These are phyloP conservation scores for Penicillium cataractarum DNA, from an alignment of 495 filamentous ascomycete species.

Conservation along the genomic window DNA sequence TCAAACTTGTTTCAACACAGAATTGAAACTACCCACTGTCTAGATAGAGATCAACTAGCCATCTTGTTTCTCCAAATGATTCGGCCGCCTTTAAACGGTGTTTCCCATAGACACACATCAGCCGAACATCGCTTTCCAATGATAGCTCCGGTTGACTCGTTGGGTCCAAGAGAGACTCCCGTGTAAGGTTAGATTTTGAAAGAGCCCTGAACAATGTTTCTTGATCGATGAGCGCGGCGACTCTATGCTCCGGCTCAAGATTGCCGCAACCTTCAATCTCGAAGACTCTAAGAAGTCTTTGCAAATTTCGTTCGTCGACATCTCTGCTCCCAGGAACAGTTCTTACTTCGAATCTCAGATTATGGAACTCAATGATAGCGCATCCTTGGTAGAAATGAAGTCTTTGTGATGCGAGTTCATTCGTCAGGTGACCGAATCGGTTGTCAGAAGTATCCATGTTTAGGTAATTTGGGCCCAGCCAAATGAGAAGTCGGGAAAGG, in stretches of 20 bases:
- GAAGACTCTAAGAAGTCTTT: constrained; percentile 12
- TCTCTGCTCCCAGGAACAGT: not conserved
- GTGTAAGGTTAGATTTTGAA: constrained; percentile 4
- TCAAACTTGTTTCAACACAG: not conserved
- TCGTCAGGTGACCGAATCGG: constrained; percentile 2
- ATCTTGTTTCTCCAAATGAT: constrained; percentile 7
- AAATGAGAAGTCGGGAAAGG: no score
- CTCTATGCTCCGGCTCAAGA: constrained; percentile 16
- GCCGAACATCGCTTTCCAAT: constrained; percentile 3
- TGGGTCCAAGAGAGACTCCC: constrained; percentile 8
- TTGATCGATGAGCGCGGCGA: constrained; percentile 7
- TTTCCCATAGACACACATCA: constrained; percentile 18
- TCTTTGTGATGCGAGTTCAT: constrained; percentile 7
- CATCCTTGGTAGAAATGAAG: constrained; percentile 10
- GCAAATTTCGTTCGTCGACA: constrained; percentile 3
- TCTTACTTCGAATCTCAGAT: constrained; percentile 4
- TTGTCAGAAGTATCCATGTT: constrained; percentile 10
- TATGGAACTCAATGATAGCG: constrained; percentile 6
- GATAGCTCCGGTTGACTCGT: constrained; percentile 8
- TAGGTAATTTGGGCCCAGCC: no score
- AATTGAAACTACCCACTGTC: constrained; percentile 13
- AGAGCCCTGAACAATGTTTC: constrained; percentile 6
- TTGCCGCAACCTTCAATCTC: constrained; percentile 17
- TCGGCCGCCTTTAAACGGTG: constrained; percentile 15
- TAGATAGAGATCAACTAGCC: constrained; percentile 21